phyloP scores from a whole-genome alignment of 1,284 basidiomycete species.

The Laetiporus sulphureus region DNA sequence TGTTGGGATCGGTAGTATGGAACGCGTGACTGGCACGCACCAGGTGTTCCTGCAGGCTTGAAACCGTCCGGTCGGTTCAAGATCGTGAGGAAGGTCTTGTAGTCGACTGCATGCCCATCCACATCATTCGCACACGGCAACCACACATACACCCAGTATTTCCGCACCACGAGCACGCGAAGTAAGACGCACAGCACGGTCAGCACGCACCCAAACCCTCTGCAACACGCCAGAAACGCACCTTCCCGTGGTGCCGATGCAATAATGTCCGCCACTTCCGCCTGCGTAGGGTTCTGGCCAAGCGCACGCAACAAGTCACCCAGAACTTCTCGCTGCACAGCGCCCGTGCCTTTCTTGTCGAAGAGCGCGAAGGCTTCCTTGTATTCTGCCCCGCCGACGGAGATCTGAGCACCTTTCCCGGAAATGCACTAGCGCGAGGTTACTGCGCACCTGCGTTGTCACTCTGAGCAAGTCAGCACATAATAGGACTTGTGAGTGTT shows the following conservation, averaged over 20 bases:
- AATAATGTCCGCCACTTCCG: conserved; percentile 86
- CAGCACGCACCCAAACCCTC: background rate
- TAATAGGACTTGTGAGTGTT: too few relatives aligned
- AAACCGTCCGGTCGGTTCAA: conserved; percentile 95
- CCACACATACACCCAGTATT: too few relatives aligned
- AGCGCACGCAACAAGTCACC: conserved; percentile 95
- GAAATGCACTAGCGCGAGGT: conserved; percentile 1
- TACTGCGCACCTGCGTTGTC: conserved; percentile 51
- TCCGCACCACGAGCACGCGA: too few relatives aligned
- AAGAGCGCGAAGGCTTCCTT: conserved; percentile 97
- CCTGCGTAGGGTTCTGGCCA: conserved; percentile 98
- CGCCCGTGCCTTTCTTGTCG: conserved; percentile 91
- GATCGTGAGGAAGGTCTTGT: conserved; percentile 86
- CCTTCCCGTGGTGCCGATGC: conserved; percentile 70
- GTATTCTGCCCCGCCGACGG: conserved; percentile 55
- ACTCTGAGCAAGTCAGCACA: too few relatives aligned
- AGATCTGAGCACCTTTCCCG: conserved; percentile 1
- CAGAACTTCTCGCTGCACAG: conserved; percentile 82
- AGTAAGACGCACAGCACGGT: too few relatives aligned
- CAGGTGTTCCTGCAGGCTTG: conserved; percentile 91
- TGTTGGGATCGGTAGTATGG: background rate
- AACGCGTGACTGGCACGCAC: conserved; percentile 34
- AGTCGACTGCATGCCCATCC: conserved; percentile 58
- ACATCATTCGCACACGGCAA: too few relatives aligned
- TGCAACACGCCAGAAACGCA: conserved; percentile 29